Evolutionary conservation across 495 filamentous ascomycete genomes (phyloP).

Genomic region (Baudoinia panamericana): DNA sequence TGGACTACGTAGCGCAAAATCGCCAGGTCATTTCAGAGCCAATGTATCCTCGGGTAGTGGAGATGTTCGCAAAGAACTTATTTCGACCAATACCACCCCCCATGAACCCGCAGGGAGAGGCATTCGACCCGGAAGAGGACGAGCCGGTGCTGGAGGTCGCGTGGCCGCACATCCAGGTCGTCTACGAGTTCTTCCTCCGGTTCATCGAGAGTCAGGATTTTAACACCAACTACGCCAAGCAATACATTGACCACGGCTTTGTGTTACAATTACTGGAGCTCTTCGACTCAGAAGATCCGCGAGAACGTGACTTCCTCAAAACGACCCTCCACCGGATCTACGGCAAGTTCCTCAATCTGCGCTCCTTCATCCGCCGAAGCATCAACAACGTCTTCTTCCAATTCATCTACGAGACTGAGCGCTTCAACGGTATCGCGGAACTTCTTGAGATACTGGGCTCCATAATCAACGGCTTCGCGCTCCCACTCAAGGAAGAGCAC

Average conservation of each 20-base stretch:
- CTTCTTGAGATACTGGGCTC: slow-evolving; percentile 93
- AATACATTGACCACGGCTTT: slow-evolving; percentile 95
- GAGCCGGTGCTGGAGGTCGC: slow-evolving; percentile 96
- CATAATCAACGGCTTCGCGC: slow-evolving; percentile 97
- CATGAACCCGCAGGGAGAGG: slow-evolving; percentile 93
- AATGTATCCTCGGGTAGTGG: slow-evolving; percentile 97
- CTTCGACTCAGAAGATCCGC: slow-evolving; percentile 96
- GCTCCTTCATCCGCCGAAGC: slow-evolving; percentile 91
- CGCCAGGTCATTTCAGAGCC: slow-evolving; percentile 95
- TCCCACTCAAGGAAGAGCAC: slow-evolving; percentile 96
- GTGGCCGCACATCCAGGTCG: slow-evolving; percentile 98
- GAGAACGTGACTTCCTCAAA: slow-evolving; percentile 95
- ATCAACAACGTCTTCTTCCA: slow-evolving; percentile 99
- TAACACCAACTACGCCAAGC: slow-evolving; percentile 99
- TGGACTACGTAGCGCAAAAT: slow-evolving; percentile 98
- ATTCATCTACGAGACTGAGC: slow-evolving; percentile 96
- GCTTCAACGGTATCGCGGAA: slow-evolving; percentile 97
- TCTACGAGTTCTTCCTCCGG: slow-evolving; percentile 97
- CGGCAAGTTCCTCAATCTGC: slow-evolving; percentile 94
- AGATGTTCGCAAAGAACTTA: slow-evolving; percentile 98
- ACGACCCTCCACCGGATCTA: slow-evolving; percentile 97
- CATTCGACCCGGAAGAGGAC: slow-evolving; percentile 97
- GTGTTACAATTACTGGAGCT: slow-evolving; percentile 93
- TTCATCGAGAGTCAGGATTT: slow-evolving; percentile 99
- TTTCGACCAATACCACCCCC: slow-evolving; percentile 95